Base-by-base conservation (phyloP, 306 rosid genomes). In the Erythrophleum fordii region DNA sequence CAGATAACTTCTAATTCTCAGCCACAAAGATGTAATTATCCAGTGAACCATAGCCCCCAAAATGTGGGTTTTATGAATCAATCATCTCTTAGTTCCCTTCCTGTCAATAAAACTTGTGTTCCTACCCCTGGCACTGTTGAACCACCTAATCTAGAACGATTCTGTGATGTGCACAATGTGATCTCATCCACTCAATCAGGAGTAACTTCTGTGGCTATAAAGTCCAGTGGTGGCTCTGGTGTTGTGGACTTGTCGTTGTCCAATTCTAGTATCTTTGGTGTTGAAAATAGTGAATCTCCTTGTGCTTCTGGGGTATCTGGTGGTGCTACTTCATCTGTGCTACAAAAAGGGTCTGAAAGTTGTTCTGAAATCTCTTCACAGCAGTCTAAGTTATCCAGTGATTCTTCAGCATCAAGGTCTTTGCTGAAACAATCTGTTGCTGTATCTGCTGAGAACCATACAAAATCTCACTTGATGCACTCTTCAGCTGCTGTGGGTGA, bases 1-100 rank as follows among this genome's bases (percentile, higher is more conserved):
- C 97, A 88, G 73, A 77, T 84, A 67, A 85, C 97, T 48, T 78
- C 94, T 25, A 91, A 59, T 81, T 78, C 96, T 58, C 98, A 95
- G 84, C 88, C 83, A 22, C 82, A 86, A 14, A 81, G 91, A 77
- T 87, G 85, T 84, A 88, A 84, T 65, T 89, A 90, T 84, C 83
- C 86, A 28, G 90, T 52, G 37, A 80, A 60, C 80, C 95, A 91
- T 80, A 91, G 86, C 66, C 79, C 88, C n/a, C 94, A 86, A 81
- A 87, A 77, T 87, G 86, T 71, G 14, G 31, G 87, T 16, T 82
- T 79, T 45, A 48, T 81, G 75, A 91, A 80, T 80, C 83, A 86
- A 26, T 45, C 88, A 69, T 80, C 97, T 67, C 83, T 78, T 76
- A 77, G 59, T 84, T 44, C 92, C 61, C 23, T 65, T 46, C 74